Evolutionary conservation across 1,284 basidiomycete species (phyloP), one percentile per base, ranked within the genome.

Genomic region (Farysia itapuensis): DNA sequence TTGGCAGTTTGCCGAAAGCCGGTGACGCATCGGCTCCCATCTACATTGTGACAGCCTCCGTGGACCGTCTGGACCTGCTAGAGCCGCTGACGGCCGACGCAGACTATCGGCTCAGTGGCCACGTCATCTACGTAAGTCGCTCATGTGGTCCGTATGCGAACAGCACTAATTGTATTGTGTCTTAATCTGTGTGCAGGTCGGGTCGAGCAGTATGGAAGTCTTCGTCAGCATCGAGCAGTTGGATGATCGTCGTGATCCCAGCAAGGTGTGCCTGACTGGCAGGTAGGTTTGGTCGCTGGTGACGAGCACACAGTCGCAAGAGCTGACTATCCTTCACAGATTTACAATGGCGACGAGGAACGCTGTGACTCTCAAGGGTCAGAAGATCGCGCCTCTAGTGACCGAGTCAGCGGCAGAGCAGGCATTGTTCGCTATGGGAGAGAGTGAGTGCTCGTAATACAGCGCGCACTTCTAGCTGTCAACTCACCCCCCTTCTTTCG

Each of bases 41-140:
- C 38, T 78, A 77, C 64, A 69, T 78, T 31, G 78, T 79, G 25
- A 79, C 78, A 1, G 78, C 78, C 18, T 72, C 76, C 0, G 78
- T 78, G 1, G 77, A 78, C 45, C 60, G 77, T n/a, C 40, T 75
- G 6, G 68, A 72, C 39, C 41, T 72, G 29, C 48, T 70, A 20
- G 60, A 65, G 21, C 61, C 54, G 9, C 39, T 69, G 14, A 41
- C 38, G 6, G 53, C 63, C 8, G 46, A 67, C 24, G 47, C 50
- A 28, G 58, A 72, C 53, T 70, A 70, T 40, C 54, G 60, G 46
- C 37, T 73, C 39, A 38, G 64, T 46, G 28, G 66, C 49, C 26
- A 59, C 51, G 35, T 59, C 63, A 64, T 70, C 44, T 70, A 50
- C 47, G 43, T 47, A 64, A 34, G 67, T 33, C 13, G 52, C 6